Evolutionary conservation across 768 basidiomycete species (phyloP).

Genomic region (Podaxis rugospora): DNA sequence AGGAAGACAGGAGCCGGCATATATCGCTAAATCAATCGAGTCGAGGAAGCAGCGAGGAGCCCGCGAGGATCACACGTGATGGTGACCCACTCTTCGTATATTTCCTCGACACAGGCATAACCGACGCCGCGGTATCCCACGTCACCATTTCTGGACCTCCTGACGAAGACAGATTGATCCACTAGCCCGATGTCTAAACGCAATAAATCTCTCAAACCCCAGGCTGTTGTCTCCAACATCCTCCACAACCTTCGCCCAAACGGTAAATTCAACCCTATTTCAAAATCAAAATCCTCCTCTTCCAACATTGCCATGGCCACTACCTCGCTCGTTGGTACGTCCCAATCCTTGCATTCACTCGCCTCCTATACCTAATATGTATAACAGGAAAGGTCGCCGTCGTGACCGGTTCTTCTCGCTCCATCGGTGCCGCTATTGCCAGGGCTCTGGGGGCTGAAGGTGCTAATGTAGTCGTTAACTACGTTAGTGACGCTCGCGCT

Average conservation of each 20-base stretch:
- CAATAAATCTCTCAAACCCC: slow-evolving; percentile 10
- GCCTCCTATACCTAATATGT: background rate
- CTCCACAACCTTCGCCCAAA: slow-evolving; percentile 13
- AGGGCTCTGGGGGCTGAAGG: slow-evolving; percentile 50
- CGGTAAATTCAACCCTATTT: background rate
- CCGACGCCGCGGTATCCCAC: slow-evolving; percentile 8
- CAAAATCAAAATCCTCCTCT: slow-evolving; percentile 2
- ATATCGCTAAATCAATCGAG: background rate
- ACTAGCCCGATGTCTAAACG: slow-evolving; percentile 4
- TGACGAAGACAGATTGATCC: background rate
- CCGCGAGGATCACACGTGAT: slow-evolving; percentile 8
- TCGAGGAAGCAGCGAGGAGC: background rate
- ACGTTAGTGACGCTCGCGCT: slow-evolving; percentile 33
- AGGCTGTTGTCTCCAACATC: slow-evolving; percentile 12
- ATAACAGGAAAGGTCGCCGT: slow-evolving; percentile 46
- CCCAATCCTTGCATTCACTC: background rate
- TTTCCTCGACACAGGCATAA: slow-evolving; percentile 1
- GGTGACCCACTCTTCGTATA: slow-evolving; percentile 1
- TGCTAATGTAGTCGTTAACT: slow-evolving; percentile 56
- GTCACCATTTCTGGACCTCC: background rate
- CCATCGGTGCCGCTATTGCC: slow-evolving; percentile 55
- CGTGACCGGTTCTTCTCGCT: slow-evolving; percentile 57
- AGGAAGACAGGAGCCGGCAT: background rate
- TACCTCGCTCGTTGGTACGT: slow-evolving; percentile 10
- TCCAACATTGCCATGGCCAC: slow-evolving; percentile 5